Evolutionary conservation across 192 early-diverging fungal genomes (phyloP).

Genomic region (Irineochytrium annulatum): DNA sequence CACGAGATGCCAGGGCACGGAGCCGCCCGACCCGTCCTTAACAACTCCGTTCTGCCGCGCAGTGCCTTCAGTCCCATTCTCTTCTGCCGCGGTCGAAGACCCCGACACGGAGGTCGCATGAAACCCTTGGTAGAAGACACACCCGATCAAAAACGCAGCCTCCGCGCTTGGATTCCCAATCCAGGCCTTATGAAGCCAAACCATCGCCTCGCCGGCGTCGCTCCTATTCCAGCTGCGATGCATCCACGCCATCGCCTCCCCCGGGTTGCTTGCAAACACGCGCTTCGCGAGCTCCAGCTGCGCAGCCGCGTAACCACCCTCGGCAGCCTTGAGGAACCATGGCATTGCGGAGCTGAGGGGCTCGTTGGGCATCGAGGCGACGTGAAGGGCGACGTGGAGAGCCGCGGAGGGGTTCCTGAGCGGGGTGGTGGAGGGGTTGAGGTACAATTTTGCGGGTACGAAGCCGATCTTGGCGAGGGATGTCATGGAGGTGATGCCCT

Average conservation of each 20-base stretch:
- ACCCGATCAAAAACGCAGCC: neutral
- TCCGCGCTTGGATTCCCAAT: neutral
- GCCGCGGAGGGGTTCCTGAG: neutral
- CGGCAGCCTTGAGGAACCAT: neutral
- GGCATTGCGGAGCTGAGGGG: neutral
- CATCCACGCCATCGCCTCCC: neutral
- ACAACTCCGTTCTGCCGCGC: neutral
- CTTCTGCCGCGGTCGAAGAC: neutral
- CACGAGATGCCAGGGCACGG: neutral
- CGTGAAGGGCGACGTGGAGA: neutral
- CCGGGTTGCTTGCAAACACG: neutral
- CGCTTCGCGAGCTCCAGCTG: neutral
- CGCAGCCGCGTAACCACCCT: neutral
- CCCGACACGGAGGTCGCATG: neutral
- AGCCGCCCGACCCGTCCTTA: neutral
- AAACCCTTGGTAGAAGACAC: neutral
- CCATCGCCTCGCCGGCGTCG: too few species aligned
- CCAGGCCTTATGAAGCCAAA: too few species aligned
- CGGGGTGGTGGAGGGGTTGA: neutral
- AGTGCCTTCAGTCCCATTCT: neutral
- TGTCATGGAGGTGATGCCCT: neutral
- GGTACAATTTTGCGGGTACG: neutral
- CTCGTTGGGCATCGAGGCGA: neutral
- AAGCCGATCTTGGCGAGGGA: neutral
- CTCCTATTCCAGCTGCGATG: neutral